phyloP scores from a whole-genome alignment of 371 early-diverging fungal species.

The Mortierella sp. region DNA sequence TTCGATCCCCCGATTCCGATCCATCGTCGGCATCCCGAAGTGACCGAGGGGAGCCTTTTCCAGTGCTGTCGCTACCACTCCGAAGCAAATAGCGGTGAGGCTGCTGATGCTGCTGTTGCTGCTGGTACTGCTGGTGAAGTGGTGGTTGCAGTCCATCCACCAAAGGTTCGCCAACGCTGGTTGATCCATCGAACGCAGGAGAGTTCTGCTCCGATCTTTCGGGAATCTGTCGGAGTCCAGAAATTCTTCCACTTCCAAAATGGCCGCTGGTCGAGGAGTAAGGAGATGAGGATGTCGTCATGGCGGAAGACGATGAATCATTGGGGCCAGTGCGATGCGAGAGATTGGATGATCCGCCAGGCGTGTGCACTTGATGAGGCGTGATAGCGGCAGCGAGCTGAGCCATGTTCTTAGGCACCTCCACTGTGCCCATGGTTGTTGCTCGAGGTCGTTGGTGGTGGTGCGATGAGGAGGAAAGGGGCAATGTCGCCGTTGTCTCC shows the following conservation, averaged over 20 bases:
- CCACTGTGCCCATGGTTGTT: slow-evolving; percentile 56
- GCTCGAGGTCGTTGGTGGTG: slow-evolving; percentile 46
- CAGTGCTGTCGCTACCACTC: slow-evolving; percentile 39
- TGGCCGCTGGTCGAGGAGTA: background rate
- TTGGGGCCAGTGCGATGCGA: slow-evolving; percentile 24
- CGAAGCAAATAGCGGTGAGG: slow-evolving; percentile 34
- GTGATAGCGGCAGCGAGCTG: slow-evolving; percentile 53
- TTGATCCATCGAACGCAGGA: slow-evolving; percentile 26
- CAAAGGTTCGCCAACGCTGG: background rate
- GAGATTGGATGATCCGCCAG: slow-evolving; percentile 23
- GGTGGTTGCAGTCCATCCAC: background rate
- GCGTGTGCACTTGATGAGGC: slow-evolving; percentile 26
- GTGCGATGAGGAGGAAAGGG: slow-evolving; percentile 17
- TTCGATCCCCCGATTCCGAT: background rate
- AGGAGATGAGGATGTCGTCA: slow-evolving; percentile 16
- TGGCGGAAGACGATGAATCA: background rate
- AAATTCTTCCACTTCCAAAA: background rate
- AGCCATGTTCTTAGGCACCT: slow-evolving; percentile 54
- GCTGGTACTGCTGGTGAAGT: slow-evolving; percentile 17
- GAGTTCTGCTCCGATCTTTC: slow-evolving; percentile 53
- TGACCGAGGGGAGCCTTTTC: slow-evolving; percentile 13
- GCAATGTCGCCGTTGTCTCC: slow-evolving; percentile 4
- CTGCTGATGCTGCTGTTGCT: slow-evolving; percentile 12
- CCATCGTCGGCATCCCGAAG: background rate
- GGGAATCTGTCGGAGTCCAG: slow-evolving; percentile 48